These are phyloP conservation scores for Lumnitzera racemosa DNA, from an alignment of 345 rosid genomes.

Conservation along the genomic window DNA sequence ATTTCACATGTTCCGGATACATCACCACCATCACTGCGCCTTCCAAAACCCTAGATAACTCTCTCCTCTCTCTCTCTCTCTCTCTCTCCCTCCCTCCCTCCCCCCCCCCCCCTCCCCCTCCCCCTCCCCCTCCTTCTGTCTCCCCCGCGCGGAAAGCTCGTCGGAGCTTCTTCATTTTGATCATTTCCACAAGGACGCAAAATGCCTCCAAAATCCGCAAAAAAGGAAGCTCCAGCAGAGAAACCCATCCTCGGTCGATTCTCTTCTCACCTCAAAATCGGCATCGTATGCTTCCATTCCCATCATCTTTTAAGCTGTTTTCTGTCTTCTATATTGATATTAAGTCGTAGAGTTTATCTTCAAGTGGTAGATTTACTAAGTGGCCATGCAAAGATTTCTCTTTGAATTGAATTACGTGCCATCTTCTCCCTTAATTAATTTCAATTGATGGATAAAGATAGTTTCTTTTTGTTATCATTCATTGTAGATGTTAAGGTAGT, in stretches of 20 bases:
- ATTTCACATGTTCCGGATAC: too few relatives aligned
- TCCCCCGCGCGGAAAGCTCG: neutral
- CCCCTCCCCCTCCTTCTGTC: too few relatives aligned
- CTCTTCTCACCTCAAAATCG: slow-evolving; percentile 99
- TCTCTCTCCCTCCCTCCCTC: slow-evolving; percentile 1
- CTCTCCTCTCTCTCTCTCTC: slow-evolving; percentile 3
- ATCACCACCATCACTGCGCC: too few relatives aligned
- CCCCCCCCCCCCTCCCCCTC: too few relatives aligned
- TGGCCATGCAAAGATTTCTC: neutral
- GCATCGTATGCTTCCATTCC: slow-evolving; percentile 46
- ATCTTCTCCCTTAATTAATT: too few relatives aligned
- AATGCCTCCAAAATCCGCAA: slow-evolving; percentile 92
- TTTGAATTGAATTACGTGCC: too few relatives aligned
- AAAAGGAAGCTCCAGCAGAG: slow-evolving; percentile 89
- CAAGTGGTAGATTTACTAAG: neutral
- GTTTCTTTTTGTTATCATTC: too few relatives aligned
- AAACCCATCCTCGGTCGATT: slow-evolving; percentile 93
- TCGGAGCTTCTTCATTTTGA: too few relatives aligned
- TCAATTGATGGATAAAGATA: too few relatives aligned
- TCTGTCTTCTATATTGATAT: neutral
- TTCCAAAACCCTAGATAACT: slow-evolving; percentile 31
- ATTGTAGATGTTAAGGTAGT: too few relatives aligned
- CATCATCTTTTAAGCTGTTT: neutral
- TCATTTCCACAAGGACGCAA: too few relatives aligned
- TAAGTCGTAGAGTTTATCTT: neutral